Evolutionary conservation across 2,329 filamentous ascomycete genomes (phyloP), one percentile per base, ranked within the genome.

Genomic region (Uncinocarpus reesii): DNA sequence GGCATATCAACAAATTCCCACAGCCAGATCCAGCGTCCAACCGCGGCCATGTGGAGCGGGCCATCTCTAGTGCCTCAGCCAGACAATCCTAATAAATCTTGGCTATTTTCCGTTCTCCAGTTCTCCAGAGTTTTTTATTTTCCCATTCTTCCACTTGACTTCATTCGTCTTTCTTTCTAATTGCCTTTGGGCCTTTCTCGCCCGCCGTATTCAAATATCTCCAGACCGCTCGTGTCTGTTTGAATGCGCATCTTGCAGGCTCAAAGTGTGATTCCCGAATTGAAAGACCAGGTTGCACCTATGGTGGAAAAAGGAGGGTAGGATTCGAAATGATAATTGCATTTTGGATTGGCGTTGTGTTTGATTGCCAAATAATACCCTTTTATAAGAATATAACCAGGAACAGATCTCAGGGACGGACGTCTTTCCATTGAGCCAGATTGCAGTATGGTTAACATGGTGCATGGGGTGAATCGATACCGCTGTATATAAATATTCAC

Each of bases 1-100:
- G 26, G 11, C 11, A 29, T 29, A 29, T 29, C 13, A 34, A n/a
- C 31, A 7, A 29, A 29, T 11, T 34, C 31, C 4, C 37, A 8
- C 16, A 18, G 24, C 36, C 4, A 41, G 35, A 38, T 36, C 35
- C 35, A 38, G 18, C 8, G 1, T 38, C 23, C 28, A n/a, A 5
- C 18, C 18, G 10, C 24, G 8, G 16, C 28, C 16, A 34, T 41
- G 45, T 47, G 45, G 45, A 47, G 45, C 35, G 18, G 26, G 18
- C 7, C 11, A 32, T 6, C 18, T 41, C 20, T 23, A 32, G 45
- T 13, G 11, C 45, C 26, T 47, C 36, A 32, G 34, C 29, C 28
- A 41, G 26, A 32, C 15, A 45, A 38, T 37, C 28, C 45, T 47
- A 47, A 34, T 32, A 47, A 47, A 47, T 34, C 45, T 47, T 47